These are phyloP conservation scores for Obelidium mucronatum DNA, from an alignment of 192 early-diverging fungal genomes.

Conservation along the genomic window DNA sequence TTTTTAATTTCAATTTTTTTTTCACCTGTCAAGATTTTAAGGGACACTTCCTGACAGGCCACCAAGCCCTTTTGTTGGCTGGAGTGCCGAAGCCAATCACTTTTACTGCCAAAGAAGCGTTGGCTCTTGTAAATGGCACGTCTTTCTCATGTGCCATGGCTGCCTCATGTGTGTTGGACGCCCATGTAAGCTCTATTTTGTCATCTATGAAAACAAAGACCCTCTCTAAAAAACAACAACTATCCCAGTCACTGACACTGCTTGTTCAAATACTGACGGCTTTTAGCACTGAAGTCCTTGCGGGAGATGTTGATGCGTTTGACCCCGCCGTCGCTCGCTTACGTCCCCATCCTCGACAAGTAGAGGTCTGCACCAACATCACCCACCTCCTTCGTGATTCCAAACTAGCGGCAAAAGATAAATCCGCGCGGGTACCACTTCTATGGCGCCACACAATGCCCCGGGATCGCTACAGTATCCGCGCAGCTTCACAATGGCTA, in stretches of 20 bases:
- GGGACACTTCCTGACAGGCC: background rate
- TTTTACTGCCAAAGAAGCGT: too few species aligned
- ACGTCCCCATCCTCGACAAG: conserved; percentile 13
- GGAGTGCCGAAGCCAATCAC: background rate
- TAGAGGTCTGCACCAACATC: conserved; percentile 13
- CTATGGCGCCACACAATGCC: background rate
- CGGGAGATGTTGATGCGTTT: conserved; percentile 22
- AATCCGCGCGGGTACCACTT: background rate
- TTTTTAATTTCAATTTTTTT: background rate
- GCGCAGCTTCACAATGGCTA: conserved; percentile 15
- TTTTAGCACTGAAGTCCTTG: conserved; percentile 17
- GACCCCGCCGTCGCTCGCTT: conserved; percentile 9
- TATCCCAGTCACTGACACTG: background rate
- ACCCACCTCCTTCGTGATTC: background rate
- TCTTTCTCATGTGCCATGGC: conserved; percentile 15
- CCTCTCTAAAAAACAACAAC: background rate
- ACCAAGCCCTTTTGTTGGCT: background rate
- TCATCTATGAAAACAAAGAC: background rate
- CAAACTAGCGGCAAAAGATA: background rate
- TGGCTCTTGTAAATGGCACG: conserved; percentile 21
- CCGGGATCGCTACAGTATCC: conserved; percentile 13
- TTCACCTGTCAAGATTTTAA: background rate
- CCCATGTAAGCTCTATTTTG: background rate
- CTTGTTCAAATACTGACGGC: conserved; percentile 4
- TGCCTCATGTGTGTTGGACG: background rate